These are phyloP conservation scores for Byssochlamys sp. DNA, from an alignment of 2,329 filamentous ascomycete genomes.

Conservation along the genomic window DNA sequence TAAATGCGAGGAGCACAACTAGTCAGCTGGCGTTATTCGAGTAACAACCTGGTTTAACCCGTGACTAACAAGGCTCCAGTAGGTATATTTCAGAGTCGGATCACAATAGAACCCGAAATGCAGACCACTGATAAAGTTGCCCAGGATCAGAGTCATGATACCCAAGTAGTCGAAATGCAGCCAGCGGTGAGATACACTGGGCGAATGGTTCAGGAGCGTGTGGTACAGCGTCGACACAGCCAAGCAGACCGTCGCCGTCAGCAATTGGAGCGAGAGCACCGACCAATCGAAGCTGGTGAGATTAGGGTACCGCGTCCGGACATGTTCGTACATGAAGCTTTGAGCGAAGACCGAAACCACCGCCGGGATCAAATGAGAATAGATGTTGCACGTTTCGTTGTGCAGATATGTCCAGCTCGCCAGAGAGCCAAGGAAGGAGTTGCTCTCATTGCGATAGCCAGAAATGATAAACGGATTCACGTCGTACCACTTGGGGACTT, in stretches of 20 bases:
- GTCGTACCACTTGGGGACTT: constrained; percentile 36
- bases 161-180: constrained; percentile 24
- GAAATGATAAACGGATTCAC: constrained; percentile 34
- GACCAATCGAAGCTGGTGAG: constrained; percentile 6
- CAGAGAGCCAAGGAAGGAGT: constrained; percentile 29
- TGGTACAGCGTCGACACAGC: constrained; percentile 21
- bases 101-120: constrained; percentile 29
- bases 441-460: constrained; percentile 37
- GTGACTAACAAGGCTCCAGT: constrained; percentile 27
- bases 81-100: constrained; percentile 15
- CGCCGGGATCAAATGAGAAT: constrained; percentile 38
- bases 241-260: constrained; percentile 27
- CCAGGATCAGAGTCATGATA: constrained; percentile 24
- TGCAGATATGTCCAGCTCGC: constrained; percentile 35
- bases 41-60: neutral
- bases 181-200: constrained; percentile 14
- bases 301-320: constrained; percentile 2
- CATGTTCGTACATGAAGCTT: constrained; percentile 5
- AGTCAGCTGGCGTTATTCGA: neutral
- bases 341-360: constrained; percentile 10
- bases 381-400: constrained; percentile 39
- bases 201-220: constrained; percentile 26
- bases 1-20: constrained; percentile 1
- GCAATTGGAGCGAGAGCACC: constrained; percentile 11
- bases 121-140: constrained; percentile 26